These are phyloP conservation scores for Stagonosporopsis chrysanthemi DNA, from an alignment of 2,329 filamentous ascomycete species.

Conservation along the genomic window DNA sequence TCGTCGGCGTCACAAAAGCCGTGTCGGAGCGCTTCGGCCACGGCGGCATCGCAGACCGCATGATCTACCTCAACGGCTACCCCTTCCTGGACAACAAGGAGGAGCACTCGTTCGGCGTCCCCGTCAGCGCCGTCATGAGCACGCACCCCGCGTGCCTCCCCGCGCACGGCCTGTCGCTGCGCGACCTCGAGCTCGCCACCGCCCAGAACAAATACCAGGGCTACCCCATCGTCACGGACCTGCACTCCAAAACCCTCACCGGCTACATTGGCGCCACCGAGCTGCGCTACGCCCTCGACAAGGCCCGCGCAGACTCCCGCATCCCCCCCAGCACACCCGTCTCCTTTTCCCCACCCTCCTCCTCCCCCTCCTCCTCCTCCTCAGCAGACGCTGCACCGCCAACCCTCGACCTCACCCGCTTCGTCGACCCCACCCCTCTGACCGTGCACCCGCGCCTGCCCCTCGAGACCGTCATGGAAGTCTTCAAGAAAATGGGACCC, in stretches of 20 bases:
- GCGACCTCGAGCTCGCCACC: constrained; percentile 78
- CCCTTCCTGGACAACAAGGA: constrained; percentile 98
- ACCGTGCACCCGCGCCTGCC: constrained; percentile 90
- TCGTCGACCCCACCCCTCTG: constrained; percentile 87
- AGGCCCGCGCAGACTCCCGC: constrained; percentile 72
- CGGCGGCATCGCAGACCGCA: constrained; percentile 94
- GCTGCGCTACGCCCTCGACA: constrained; percentile 86
- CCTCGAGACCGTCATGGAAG: constrained; percentile 96
- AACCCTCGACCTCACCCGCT: constrained; percentile 79
- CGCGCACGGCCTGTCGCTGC: constrained; percentile 74
- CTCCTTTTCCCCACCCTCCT: constrained; percentile 61
- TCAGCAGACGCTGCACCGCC: too few species aligned
- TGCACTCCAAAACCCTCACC: constrained; percentile 72
- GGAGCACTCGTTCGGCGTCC: constrained; percentile 94
- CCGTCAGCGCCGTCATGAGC: constrained; percentile 90
- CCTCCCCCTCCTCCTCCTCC: too few species aligned
- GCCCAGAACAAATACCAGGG: constrained; percentile 85
- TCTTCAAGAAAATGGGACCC: constrained; percentile 97
- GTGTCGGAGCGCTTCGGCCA: constrained; percentile 92
- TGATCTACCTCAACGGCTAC: constrained; percentile 99
- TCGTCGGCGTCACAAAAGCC: constrained; percentile 94
- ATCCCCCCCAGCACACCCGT: constrained; percentile 57
- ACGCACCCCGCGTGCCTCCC: constrained; percentile 77
- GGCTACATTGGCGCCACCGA: constrained; percentile 95
- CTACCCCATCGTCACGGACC: constrained; percentile 87